Base-by-base conservation (phyloP, 2,329 filamentous ascomycete genomes). In the Aspergillus ruber region DNA sequence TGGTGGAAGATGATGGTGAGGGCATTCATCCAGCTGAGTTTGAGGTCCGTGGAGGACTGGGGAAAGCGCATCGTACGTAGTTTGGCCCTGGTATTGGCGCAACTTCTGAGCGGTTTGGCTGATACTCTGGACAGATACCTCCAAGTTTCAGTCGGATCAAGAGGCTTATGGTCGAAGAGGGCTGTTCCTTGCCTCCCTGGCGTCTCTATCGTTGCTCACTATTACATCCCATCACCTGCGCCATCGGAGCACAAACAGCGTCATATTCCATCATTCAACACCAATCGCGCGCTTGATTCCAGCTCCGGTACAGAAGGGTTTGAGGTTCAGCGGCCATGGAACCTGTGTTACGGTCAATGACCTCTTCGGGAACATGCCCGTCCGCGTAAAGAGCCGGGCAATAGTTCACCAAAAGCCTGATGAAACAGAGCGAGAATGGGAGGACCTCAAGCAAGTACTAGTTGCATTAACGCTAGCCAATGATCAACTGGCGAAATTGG, bases 301-400 rank as follows among this genome's bases (percentile, higher is more conserved):
- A 5, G 79, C 82, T 4, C 72, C 76, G 9, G 66, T 74, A 6
- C 78, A 83, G 43, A 78, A 86, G 41, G 73, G 76, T 42, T 58
- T 88, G 6, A 57, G 74, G 7, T 71, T 68, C 32, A 78, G 76
- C 47, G 65, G 72, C 17, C 82, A 88, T 69, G 91, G 91, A 4
- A 95, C 90, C 0, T 79, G 81, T 23, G 82, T 91, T 2, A 78
- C 77, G 0, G 85, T 95, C 5, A 81, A 84, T 47, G 84, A 95
- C 63, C 73, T 96, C 1, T 97, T 96, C 67, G 90, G 90, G 0
- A 86, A 84, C 49, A 88, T 96, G 81, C 90, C 91, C 0, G 91
- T 96, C 10, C 83, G 91, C 12, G 84, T 94, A 21, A 95, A 93
- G 63, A 86, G 90, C 57, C 80, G 90, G 52, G 80, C 80, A 0